Percentiles rank a stretch among this genome's conserved stretches.
Evolutionary conservation across 2,329 filamentous ascomycete species (phyloP).

Genomic region (Fusarium subtropicale): DNA sequence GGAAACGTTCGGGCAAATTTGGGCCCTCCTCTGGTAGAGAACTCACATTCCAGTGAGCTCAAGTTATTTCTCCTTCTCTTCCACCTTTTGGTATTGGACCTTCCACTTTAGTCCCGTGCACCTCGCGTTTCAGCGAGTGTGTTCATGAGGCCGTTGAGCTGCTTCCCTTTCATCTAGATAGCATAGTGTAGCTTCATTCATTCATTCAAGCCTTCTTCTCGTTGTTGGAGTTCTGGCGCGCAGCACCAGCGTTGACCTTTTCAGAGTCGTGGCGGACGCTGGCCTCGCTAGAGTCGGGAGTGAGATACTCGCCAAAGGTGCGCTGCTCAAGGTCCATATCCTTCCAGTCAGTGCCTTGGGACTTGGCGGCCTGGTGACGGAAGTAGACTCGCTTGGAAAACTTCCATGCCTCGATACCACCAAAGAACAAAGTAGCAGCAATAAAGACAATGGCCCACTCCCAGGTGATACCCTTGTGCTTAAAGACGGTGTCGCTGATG

Average conservation of each 20-base stretch:
- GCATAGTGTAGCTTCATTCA: slow-evolving; percentile 1
- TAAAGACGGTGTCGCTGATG: slow-evolving; percentile 69
- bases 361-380: slow-evolving; percentile 43
- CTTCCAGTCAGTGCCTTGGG: slow-evolving; percentile 50
- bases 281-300: slow-evolving; percentile 45
- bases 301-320: slow-evolving; percentile 55
- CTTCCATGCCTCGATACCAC: slow-evolving; percentile 70
- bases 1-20: slow-evolving; percentile 7
- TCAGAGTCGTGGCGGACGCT: slow-evolving; percentile 46
- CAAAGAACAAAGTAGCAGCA: slow-evolving; percentile 65
- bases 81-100: slow-evolving; percentile 32
- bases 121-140: slow-evolving; percentile 15
- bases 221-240: slow-evolving; percentile 10
- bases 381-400: slow-evolving; percentile 64
- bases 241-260: slow-evolving; percentile 35
- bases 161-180: slow-evolving; percentile 8
- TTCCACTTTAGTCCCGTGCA: slow-evolving; percentile 26
- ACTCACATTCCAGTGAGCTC: slow-evolving; percentile 33
- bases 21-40: slow-evolving; percentile 31
- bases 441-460: slow-evolving; percentile 72
- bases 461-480: slow-evolving; percentile 70
- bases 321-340: slow-evolving; percentile 56
- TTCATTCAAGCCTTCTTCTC: slow-evolving; percentile 42
- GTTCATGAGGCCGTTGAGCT: slow-evolving; percentile 4
- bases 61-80: slow-evolving; percentile 45